Evolutionary conservation across 108 stramenopile genomes (phyloP), one percentile per base, ranked within the genome.

Genomic region (Pelagomonas calceolata): DNA sequence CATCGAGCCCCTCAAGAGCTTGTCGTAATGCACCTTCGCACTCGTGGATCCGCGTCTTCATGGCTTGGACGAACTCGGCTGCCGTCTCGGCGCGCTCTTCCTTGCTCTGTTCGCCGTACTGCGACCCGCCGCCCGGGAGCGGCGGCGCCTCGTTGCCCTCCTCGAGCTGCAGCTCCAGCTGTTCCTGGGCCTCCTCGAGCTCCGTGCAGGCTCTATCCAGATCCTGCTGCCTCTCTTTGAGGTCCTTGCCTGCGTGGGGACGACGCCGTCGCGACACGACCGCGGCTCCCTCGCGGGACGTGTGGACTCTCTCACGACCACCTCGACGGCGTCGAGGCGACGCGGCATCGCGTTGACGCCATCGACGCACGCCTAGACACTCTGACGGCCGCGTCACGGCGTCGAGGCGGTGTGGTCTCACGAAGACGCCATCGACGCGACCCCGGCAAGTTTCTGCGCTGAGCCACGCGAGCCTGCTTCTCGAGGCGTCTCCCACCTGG

Each of bases 151-250:
- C 21, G 4, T 51, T 30, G 31, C 4, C 4, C 7, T 71, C 70
- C 15, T 32, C 4, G 4, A 29, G 46, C 63, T 65, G 34, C 29
- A 31, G 63, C 36, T 71, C 64, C 9, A 65, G 36, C 26, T 33
- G 64, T 36, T 71, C 70, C 64, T 71, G 70, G 31, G 34, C 34
- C 30, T 9, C 70, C 15, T 71, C 70, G 70, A 71, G 70, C 10
- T 51, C n/a, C 64, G 64, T 18, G 32, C 64, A 63, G 32, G 43
- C 45, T 26, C 36, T 21, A 35, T 71, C 70, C 17, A 71, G 64
- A 15, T 30, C 33, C 32, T 12, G 46, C 30, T 60, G 64, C 12
- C 34, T 34, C 26, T 7, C 64, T 63, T 36, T 33, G 63, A 71
- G 70, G 30, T 64, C 21, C 21, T 44, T 16, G 26, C n/a, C n/a